Evolutionary conservation across 345 rosid genomes (phyloP), one percentile per base, ranked within the genome.

Genomic region (Pelargonium nanum): DNA sequence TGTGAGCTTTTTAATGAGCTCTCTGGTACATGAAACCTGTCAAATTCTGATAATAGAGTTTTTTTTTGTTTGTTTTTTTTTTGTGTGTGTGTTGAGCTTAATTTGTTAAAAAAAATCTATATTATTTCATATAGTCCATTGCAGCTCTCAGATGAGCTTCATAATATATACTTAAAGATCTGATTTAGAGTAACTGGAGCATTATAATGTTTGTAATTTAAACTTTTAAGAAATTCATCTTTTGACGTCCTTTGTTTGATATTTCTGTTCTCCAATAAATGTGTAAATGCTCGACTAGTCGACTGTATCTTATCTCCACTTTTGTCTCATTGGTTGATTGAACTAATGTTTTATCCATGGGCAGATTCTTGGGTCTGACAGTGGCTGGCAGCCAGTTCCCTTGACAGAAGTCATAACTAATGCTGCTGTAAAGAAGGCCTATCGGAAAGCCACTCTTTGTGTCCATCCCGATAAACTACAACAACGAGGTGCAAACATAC

Each of bases 381-480:
- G 86, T 34, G 97, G 99, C 53, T 93, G 99, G 99, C 94, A 85
- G 62, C 86, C 97, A n/a, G 53, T 93, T 70, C 99, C 97, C 0
- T 70, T 93, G 65, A 93, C 97, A 19, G 99, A 89, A 72, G 97
- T 93, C 0, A 93, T 93, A 74, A 89, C 97, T 54, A 77, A 94
- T 24, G 90, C 87, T 65, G 99, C 97, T 4, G 96, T 89, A 58
- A 93, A 93, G 81, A 80, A 78, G 75, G 99, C 94, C 74, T 93
- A 93, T 73, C 80, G 97, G 79, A 89, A 89, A 82, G 99, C 99
- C 60, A 93, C 99, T 30, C 96, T 93, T 1, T 87, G 90, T 65
- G 94, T 93, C 73, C 99, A 93, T 81, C 99, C 96, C 0, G 97
- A 93, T 72, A 93, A 93, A 78, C 72, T 93, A 71, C 99, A 93